Percentiles rank a stretch among this genome's conserved stretches.
Conservation (phyloP, 2,329 filamentous ascomycete species). For the Fusarium sp. region DNA sequence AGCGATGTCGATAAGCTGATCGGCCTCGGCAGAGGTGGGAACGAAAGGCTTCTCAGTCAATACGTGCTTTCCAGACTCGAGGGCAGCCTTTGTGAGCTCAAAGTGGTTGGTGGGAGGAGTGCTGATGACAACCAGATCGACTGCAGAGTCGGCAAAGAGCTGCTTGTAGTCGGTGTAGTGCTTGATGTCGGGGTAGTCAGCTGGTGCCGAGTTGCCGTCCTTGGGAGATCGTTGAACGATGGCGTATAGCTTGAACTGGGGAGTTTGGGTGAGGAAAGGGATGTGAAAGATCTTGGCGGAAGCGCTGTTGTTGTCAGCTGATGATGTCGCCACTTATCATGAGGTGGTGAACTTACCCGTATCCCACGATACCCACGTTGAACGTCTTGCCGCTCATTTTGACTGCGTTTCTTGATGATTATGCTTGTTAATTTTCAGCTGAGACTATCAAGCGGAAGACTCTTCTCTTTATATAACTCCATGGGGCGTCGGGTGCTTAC, state of each 20-base stretch:
- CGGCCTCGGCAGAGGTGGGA: constrained; percentile 77
- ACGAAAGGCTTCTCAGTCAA: constrained; percentile 89
- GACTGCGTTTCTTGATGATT: not conserved
- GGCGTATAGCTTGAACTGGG: constrained; percentile 77
- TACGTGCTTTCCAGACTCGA: constrained; percentile 82
- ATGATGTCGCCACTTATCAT: constrained; percentile 22
- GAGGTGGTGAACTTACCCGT: constrained; percentile 59
- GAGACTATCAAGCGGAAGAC: not conserved
- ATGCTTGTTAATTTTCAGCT: not conserved
- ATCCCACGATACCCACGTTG: constrained; percentile 67
- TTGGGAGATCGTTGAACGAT: constrained; percentile 82
- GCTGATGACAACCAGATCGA: constrained; percentile 80
- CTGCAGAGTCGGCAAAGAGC: constrained; percentile 74
- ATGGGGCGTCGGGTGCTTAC: too few species aligned
- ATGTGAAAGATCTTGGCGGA: constrained; percentile 88
- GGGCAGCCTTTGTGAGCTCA: constrained; percentile 72
- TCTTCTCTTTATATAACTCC: constrained; percentile 7
- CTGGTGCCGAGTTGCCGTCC: constrained; percentile 74
- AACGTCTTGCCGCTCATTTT: constrained; percentile 58
- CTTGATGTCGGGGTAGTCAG: constrained; percentile 76
- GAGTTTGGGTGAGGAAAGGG: constrained; percentile 78
- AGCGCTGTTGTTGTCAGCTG: constrained; percentile 57
- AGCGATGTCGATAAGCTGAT: constrained; percentile 71
- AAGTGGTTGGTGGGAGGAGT: constrained; percentile 82
- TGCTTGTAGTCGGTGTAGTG: constrained; percentile 74